Conservation (phyloP, 345 rosid genomes). For the Ceriops zippeliana region DNA sequence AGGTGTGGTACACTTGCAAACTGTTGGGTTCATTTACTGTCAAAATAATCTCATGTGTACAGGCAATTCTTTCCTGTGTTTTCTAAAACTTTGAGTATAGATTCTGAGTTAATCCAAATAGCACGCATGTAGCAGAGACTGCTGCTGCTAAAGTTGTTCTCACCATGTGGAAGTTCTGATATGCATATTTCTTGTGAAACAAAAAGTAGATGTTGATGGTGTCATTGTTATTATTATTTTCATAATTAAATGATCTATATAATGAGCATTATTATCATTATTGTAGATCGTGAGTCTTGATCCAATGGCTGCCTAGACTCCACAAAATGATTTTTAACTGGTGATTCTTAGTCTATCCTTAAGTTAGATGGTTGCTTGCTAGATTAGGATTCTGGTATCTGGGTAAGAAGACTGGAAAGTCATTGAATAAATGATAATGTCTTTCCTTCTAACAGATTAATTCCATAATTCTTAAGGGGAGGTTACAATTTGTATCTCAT, state of each 20-base stretch:
- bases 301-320: neutral
- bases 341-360: neutral
- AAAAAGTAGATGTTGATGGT: neutral
- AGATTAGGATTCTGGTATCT: neutral
- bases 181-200: neutral
- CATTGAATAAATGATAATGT: too few relatives aligned
- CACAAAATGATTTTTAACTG: neutral
- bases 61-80: conserved; percentile 11
- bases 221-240: neutral
- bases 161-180: conserved; percentile 40
- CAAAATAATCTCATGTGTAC: conserved; percentile 1
- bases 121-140: conserved; percentile 31
- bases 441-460: too few relatives aligned
- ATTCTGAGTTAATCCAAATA: conserved; percentile 38
- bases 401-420: neutral
- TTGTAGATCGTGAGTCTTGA: too few relatives aligned
- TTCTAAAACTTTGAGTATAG: conserved; percentile 33
- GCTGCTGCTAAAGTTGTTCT: conserved; percentile 33
- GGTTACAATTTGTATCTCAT: too few relatives aligned
- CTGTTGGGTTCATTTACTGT: conserved; percentile 5
- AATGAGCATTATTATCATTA: too few relatives aligned
- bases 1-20: conserved; percentile 8
- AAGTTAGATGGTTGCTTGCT: neutral
- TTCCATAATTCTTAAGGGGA: too few relatives aligned
- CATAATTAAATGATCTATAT: too few relatives aligned